Evolutionary conservation across 177 flowering plant genomes (phyloP).

Genomic region (Vitis hybrid): DNA sequence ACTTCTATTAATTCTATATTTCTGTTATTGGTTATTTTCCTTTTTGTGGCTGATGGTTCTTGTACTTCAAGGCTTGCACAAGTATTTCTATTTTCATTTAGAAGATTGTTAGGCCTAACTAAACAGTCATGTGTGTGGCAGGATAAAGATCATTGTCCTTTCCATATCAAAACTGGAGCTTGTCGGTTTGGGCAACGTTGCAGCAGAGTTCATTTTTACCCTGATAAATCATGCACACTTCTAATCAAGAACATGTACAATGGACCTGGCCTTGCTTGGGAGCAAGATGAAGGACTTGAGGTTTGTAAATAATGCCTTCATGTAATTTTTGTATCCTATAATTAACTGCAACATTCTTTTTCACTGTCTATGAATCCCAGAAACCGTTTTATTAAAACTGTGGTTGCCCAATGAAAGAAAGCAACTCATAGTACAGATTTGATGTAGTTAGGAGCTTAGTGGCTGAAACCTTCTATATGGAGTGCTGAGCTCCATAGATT

Average conservation of each 20-base stretch:
- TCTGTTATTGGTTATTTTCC: neutral
- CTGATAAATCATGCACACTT: constrained; percentile 90
- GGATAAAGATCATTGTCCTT: constrained; percentile 99
- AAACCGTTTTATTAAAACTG: neutral
- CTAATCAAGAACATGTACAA: constrained; percentile 94
- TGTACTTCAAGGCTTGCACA: neutral
- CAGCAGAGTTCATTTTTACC: constrained; percentile 95
- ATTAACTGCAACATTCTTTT: constrained; percentile 5
- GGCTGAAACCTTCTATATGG: too few species aligned
- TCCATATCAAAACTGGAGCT: constrained; percentile 92
- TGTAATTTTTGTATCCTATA: constrained; percentile 73
- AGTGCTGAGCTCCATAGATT: too few species aligned
- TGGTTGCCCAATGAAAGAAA: neutral
- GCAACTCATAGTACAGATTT: neutral
- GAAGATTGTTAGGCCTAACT: too few species aligned
- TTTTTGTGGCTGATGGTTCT: neutral
- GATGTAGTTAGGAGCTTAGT: too few species aligned
- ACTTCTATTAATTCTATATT: neutral
- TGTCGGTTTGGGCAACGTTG: constrained; percentile 94
- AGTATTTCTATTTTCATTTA: neutral
- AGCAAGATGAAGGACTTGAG: constrained; percentile 99
- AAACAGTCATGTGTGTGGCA: constrained; percentile 25
- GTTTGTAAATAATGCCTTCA: constrained; percentile 68
- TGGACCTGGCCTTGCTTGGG: constrained; percentile 99
- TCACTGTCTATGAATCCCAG: neutral